Evolutionary conservation across 768 basidiomycete genomes (phyloP), one percentile per base, ranked within the genome.

Genomic region (Pleurotus platypus): DNA sequence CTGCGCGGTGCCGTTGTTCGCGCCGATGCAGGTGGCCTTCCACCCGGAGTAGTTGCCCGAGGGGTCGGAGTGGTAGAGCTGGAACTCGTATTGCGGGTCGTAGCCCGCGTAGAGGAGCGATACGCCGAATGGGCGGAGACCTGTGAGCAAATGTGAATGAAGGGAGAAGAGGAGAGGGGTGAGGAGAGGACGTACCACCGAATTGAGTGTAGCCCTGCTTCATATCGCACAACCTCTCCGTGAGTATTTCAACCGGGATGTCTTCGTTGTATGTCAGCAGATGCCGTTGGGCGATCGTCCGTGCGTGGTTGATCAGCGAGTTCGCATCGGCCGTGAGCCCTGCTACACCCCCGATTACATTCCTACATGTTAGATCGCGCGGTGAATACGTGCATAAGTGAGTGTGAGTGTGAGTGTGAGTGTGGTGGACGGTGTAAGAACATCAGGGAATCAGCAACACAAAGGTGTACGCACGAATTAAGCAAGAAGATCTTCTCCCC

Each of bases 161-260:
- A 42, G 37, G 18, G 37, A 42, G 8, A 18, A 15, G 30, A 56
- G 18, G 15, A 27, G 18, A 45, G 53, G 55, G 53, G 58, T 3
- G 37, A 37, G 4, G 40, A 61, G 20, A 6, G 27, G 5, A 62
- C 81, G 60, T 62, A 90, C 94, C 95, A 77, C 96, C 95, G 62
- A 85, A 95, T 66, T 98, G 96, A 39, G 96, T 98, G 69, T 98
- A 98, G 6, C 94, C 94, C 70, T 99, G 97, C 77, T 99, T 99
- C 78, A 96, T 84, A 73, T 99, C 92, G 66, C 96, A 98, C 58
- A 99, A 73, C 56, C 89, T 81, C 69, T 98, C 94, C 11, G 94
- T 90, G 56, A 99, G 86, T 64, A 96, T 77, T 71, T 99, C 97
- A 27, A 98, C 97, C 4, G 96, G 96, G 63, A 99, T 98, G 69